Conservation (phyloP, 176 grass and related monocot species). For the Microstegium vimineum region DNA sequence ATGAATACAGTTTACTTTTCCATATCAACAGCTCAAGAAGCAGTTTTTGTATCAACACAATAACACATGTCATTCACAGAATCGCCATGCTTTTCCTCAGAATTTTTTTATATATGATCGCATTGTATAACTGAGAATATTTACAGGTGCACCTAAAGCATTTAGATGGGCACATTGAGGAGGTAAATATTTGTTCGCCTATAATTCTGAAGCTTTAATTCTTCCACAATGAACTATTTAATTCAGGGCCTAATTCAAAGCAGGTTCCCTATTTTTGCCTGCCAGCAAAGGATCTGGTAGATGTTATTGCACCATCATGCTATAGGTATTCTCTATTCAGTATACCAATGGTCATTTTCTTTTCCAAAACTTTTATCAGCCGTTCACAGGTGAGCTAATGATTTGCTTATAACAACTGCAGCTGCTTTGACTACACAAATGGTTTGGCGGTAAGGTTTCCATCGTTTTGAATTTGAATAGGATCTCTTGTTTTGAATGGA, state of each 20-base stretch:
- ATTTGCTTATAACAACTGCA: slow-evolving; percentile 43
- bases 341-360: not conserved
- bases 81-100: not conserved
- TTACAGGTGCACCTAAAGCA: slow-evolving; percentile 96
- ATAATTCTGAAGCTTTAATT: slow-evolving; percentile 10
- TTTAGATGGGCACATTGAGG: slow-evolving; percentile 95
- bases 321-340: slow-evolving; percentile 57
- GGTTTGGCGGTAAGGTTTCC: slow-evolving; percentile 74
- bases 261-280: slow-evolving; percentile 98
- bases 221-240: not conserved
- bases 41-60: not conserved
- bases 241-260: slow-evolving; percentile 34
- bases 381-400: not conserved
- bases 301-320: slow-evolving; percentile 98
- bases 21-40: not conserved
- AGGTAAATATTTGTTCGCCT: slow-evolving; percentile 41
- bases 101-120: not conserved
- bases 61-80: not conserved
- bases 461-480: slow-evolving; percentile 21
- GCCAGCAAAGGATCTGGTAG: slow-evolving; percentile 92
- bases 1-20: slow-evolving; percentile 15
- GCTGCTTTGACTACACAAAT: slow-evolving; percentile 99
- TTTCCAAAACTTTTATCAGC: not conserved
- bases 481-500: not conserved
- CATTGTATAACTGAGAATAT: slow-evolving; percentile 18